Percentiles rank a stretch among this genome's conserved stretches.
phyloP scores from a whole-genome alignment of 805 yeast species.

The Wickerhamomyces canadensis region DNA sequence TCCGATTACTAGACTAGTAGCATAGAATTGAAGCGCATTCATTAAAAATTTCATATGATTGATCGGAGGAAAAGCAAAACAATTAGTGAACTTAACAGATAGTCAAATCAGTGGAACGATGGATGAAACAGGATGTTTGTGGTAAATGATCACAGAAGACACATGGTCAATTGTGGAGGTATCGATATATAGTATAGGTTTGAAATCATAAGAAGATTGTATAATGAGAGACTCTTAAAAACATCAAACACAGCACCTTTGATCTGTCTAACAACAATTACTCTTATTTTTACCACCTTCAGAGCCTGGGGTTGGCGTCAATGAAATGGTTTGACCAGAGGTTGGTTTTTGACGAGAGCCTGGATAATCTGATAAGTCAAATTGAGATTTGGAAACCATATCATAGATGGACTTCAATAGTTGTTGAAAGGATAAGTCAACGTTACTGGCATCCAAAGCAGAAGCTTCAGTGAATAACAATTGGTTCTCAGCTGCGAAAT shows the following conservation, averaged over 20 bases:
- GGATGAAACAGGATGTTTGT: too few species aligned
- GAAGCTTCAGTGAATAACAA: conserved; percentile 93
- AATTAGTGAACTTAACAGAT: too few species aligned
- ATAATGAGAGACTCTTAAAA: too few species aligned
- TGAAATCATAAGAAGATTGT: too few species aligned
- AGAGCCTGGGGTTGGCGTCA: conserved; percentile 90
- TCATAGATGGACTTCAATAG: conserved; percentile 89
- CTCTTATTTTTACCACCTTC: conserved; percentile 45
- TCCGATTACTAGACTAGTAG: too few species aligned
- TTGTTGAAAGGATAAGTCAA: conserved; percentile 90
- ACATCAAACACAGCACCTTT: not conserved
- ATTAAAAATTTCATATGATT: too few species aligned
- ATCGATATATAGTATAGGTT: too few species aligned
- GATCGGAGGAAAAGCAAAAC: too few species aligned
- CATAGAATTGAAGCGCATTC: too few species aligned
- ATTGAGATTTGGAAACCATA: conserved; percentile 89
- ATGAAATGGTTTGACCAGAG: conserved; percentile 84
- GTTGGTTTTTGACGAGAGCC: conserved; percentile 60
- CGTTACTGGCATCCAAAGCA: conserved; percentile 91
- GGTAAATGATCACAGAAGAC: too few species aligned
- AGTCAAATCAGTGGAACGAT: too few species aligned
- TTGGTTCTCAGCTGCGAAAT: conserved; percentile 88
- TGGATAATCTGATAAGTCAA: conserved; percentile 72
- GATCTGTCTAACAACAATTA: conserved; percentile 56
- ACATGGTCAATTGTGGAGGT: too few species aligned